These are phyloP conservation scores for Aspergillus sojae DNA, from an alignment of 2,329 filamentous ascomycete species.

Conservation along the genomic window DNA sequence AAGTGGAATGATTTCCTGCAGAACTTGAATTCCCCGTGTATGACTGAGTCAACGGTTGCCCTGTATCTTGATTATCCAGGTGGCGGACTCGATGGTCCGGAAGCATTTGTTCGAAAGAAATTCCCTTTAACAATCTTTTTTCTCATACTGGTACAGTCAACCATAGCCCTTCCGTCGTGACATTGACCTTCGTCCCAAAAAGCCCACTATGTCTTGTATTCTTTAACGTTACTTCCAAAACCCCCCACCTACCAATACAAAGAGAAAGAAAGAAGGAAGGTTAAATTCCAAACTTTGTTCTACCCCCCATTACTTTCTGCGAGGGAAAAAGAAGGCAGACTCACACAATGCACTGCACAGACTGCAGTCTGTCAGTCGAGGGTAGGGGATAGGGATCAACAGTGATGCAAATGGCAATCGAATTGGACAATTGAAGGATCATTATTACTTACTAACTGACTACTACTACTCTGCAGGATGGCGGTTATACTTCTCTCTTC, in stretches of 20 bases:
- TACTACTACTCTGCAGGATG: not conserved
- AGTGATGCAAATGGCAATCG: constrained; percentile 11
- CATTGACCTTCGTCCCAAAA: not conserved
- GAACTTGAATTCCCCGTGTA: not conserved
- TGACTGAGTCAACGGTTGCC: not conserved
- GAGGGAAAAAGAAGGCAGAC: constrained; percentile 12
- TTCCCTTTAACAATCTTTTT: not conserved
- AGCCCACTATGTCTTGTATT: not conserved
- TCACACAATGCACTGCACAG: constrained; percentile 18
- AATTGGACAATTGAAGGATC: constrained; percentile 5
- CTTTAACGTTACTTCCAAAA: not conserved
- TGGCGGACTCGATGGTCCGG: constrained; percentile 2
- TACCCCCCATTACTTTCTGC: not conserved
- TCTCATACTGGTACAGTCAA: not conserved
- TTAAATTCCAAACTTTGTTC: not conserved
- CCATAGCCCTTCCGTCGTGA: not conserved
- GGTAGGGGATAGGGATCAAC: not conserved
- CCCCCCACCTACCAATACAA: not conserved
- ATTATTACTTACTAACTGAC: not conserved
- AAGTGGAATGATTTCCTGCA: not conserved
- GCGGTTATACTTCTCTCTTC: constrained; percentile 9
- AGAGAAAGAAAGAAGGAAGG: not conserved
- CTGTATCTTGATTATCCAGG: not conserved
- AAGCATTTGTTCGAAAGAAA: not conserved
- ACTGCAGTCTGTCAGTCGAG: constrained; percentile 14